Conservation (phyloP, 805 yeast genomes). For the Spathaspora sp. region DNA sequence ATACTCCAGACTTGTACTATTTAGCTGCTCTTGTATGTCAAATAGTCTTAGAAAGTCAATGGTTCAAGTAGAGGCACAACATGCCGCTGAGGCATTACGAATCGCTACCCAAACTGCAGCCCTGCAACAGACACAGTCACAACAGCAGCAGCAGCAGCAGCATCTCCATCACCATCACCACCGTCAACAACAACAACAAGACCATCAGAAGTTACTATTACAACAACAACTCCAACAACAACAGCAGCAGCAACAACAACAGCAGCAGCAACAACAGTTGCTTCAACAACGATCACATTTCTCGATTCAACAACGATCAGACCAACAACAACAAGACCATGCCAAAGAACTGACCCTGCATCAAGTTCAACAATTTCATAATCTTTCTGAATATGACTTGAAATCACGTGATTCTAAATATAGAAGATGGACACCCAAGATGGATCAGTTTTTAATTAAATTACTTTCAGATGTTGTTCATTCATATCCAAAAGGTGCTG, state of each 20-base stretch:
- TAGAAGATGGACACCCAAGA: conserved; percentile 34
- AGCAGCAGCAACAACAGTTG: conserved; percentile 5
- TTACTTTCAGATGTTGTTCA: conserved; percentile 34
- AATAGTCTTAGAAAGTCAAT: conserved; percentile 4
- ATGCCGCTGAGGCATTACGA: conserved; percentile 18
- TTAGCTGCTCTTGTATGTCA: neutral
- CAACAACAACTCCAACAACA: conserved; percentile 9
- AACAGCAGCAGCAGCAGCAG: conserved; percentile 12
- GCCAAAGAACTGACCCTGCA: neutral
- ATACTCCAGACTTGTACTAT: neutral
- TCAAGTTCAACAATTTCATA: conserved; percentile 8
- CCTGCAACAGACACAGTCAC: conserved; percentile 5
- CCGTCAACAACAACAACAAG: conserved; percentile 10
- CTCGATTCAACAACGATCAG: conserved; percentile 9
- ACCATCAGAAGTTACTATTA: conserved; percentile 8
- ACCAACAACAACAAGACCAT: conserved; percentile 9
- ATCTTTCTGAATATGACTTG: conserved; percentile 26
- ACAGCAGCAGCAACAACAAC: conserved; percentile 4
- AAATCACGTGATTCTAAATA: conserved; percentile 34
- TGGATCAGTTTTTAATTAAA: conserved; percentile 32
- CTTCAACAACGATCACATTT: conserved; percentile 4
- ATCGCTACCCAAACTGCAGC: conserved; percentile 16
- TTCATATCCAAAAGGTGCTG: conserved; percentile 26
- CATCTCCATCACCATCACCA: conserved; percentile 10
- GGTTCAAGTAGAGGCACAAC: conserved; percentile 10